Evolutionary conservation across 164 flowering plant genomes (phyloP).

Genomic region (Annona squamosa): DNA sequence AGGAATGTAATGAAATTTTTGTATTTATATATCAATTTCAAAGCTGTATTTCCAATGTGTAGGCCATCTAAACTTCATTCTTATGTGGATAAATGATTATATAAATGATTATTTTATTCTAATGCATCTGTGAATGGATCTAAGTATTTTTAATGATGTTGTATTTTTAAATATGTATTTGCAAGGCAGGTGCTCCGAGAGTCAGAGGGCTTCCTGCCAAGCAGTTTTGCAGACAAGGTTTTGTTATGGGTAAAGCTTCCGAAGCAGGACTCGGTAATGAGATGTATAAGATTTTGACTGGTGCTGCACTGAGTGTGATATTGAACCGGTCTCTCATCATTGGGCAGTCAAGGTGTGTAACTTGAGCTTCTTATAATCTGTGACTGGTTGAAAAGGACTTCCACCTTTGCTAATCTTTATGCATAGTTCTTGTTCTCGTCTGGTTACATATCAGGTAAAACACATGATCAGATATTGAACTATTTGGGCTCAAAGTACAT

Average conservation of each 20-base stretch:
- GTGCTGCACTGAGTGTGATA: constrained; percentile 79
- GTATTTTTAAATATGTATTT: constrained; percentile 15
- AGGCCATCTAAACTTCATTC: too few species aligned
- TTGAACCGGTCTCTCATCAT: constrained; percentile 89
- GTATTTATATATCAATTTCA: neutral
- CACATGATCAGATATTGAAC: neutral
- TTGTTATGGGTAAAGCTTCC: constrained; percentile 90
- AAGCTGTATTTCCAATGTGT: too few species aligned
- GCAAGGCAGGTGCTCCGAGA: constrained; percentile 62
- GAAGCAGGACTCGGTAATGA: constrained; percentile 99
- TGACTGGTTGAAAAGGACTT: neutral
- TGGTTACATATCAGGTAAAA: neutral
- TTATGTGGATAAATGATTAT: too few species aligned
- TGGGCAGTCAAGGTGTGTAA: constrained; percentile 99
- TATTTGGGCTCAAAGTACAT: neutral
- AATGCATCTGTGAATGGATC: too few species aligned
- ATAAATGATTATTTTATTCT: too few species aligned
- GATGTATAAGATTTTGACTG: constrained; percentile 91
- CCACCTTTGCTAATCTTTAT: neutral
- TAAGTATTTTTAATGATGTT: neutral
- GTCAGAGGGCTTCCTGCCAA: constrained; percentile 71
- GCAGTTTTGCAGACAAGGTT: constrained; percentile 77
- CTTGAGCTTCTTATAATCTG: constrained; percentile 9
- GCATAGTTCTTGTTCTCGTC: neutral
- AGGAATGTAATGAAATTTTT: neutral